A percentile compares a stretch with the other conserved stretches of the same genome.
Evolutionary conservation across 1,284 basidiomycete genomes (phyloP).

Genomic region (Heterobasidion irregulare): DNA sequence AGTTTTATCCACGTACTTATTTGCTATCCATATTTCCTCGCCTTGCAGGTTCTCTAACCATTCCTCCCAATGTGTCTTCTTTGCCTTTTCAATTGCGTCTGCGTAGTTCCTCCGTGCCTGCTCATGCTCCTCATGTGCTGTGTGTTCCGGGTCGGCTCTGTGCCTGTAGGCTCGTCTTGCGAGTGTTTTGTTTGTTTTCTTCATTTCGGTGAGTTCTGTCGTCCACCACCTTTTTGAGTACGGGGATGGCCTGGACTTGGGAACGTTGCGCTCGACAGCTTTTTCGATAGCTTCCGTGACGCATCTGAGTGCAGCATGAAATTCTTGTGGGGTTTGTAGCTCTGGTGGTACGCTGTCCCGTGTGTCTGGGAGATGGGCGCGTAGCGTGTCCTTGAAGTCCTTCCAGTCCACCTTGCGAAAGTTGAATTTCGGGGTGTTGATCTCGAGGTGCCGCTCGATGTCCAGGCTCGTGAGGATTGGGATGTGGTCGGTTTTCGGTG

Average conservation of each 20-base stretch:
- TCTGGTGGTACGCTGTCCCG: neutral
- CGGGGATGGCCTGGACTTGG: constrained; percentile 12
- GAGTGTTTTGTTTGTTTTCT: neutral
- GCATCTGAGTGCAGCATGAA: constrained; percentile 1
- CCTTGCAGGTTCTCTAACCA: constrained; percentile 22
- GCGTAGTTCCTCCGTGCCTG: constrained; percentile 16
- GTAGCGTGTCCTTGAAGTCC: neutral
- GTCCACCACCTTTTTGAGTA: constrained; percentile 24
- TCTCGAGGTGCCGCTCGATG: neutral
- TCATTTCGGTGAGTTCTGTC: constrained; percentile 13
- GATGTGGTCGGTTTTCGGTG: constrained; percentile 18
- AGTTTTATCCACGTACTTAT: constrained; percentile 17
- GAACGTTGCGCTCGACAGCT: constrained; percentile 15
- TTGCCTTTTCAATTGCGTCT: too few relatives aligned
- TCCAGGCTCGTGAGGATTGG: constrained; percentile 14
- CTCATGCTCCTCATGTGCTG: constrained; percentile 17
- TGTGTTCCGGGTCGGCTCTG: neutral
- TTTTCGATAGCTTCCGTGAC: constrained; percentile 9
- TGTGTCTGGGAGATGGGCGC: constrained; percentile 12
- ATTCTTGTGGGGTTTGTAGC: neutral
- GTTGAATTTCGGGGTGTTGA: too few relatives aligned
- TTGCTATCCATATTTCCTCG: constrained; percentile 22
- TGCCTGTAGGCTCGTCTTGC: neutral
- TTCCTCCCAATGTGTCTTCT: constrained; percentile 25
- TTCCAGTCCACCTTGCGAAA: constrained; percentile 1